Conservation (phyloP, 805 yeast species). For the Saccharomyces eubayanus region DNA sequence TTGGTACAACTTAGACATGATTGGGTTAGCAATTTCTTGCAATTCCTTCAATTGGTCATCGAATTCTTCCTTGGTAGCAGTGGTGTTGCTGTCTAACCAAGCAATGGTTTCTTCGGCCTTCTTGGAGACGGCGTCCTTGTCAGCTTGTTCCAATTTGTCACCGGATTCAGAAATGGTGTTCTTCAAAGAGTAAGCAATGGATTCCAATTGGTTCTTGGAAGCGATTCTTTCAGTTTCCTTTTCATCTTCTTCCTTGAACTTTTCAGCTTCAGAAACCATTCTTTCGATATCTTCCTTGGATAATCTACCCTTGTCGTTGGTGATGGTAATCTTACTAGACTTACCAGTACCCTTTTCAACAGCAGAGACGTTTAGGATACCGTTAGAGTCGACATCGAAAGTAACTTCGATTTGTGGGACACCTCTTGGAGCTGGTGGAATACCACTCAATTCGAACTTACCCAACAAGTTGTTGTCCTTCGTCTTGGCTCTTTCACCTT, state of each 20-base stretch:
- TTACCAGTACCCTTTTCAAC: conserved; percentile 99
- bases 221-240: conserved; percentile 87
- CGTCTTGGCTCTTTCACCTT: conserved; percentile 97
- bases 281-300: conserved; percentile 96
- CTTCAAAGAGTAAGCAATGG: conserved; percentile 92
- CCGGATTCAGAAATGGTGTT: conserved; percentile 67
- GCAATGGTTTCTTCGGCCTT: conserved; percentile 77
- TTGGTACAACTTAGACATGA: conserved; percentile 93
- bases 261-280: conserved; percentile 97
- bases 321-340: conserved; percentile 91
- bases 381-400: conserved; percentile 94
- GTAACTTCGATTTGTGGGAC: conserved; percentile 97
- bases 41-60: conserved; percentile 93
- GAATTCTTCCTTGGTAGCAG: conserved; percentile 89
- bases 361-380: conserved; percentile 94
- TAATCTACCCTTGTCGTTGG: conserved; percentile 98
- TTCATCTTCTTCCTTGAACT: conserved; percentile 95
- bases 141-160: conserved; percentile 70
- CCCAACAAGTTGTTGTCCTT: conserved; percentile 96
- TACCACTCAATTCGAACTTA: conserved; percentile 93
- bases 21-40: conserved; percentile 93
- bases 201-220: conserved; percentile 93
- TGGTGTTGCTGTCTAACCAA: conserved; percentile 89
- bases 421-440: conserved; percentile 99
- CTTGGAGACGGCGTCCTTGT: conserved; percentile 65